Evolutionary conservation across 768 basidiomycete species (phyloP), one percentile per base, ranked within the genome.

Genomic region (Mycena polygramma): DNA sequence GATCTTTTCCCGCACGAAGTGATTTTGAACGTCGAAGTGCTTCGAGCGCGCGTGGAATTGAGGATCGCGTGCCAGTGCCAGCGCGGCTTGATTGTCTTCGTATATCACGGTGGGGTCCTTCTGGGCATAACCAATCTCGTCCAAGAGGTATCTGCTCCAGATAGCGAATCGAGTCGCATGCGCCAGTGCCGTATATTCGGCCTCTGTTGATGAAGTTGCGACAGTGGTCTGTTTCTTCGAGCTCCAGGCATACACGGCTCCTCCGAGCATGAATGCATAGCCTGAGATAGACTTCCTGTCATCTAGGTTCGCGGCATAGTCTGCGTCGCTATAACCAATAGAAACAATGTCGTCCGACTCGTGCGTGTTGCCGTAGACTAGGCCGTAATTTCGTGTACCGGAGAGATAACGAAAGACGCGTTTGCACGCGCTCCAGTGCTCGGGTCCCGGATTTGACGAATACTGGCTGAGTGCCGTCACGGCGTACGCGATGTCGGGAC

Each of bases 391-490:
- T 43, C 68, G 35, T n/a, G 81, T 79, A 9, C 81, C 80, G 41
- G 77, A 75, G 48, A 83, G 70, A 66, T 81, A 82, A 5, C 75
- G 63, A 22, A 80, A 74, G 43, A 82, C 55, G 53, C 75, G 78
- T 64, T 82, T 80, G 46, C 77, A 75, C 4, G 81, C 79, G 4
- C 73, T 72, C 80, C 78, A 81, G 63, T 83, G 82, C 2, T 55
- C 59, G 0, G 57, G n/a, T 1, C 75, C 75, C 20, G 78, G 77
- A 51, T 77, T 73, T 9, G 58, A 39, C 26, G 65, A 69, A 63
- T 71, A 79, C 6, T 70, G 71, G n/a, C 73, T 66, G 0, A 77
- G 60, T 1, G 63, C 36, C 10, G 59, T 57, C 11, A 76, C 67
- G 19, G 76, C 66, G 68, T 59, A 73, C 7, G 73, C 61, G 37